Conservation (phyloP, 139 green algal genomes). For the Chlorella ohadii region DNA sequence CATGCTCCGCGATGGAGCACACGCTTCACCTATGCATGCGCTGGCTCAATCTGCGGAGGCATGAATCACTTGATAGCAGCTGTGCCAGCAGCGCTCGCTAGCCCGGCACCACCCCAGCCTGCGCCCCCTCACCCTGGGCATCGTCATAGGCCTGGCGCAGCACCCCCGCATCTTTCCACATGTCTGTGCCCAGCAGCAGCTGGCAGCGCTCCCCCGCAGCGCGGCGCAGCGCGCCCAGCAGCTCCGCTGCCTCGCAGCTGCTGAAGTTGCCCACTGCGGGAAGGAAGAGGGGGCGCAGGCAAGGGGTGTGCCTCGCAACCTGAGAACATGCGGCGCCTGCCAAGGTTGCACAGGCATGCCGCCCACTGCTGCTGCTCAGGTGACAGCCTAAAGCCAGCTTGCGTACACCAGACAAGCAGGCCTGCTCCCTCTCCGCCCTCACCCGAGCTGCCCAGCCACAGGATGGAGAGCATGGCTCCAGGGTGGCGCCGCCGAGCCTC, state of each 20-base stretch:
- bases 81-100: too few relatives aligned
- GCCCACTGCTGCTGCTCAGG: background rate
- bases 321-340: too few relatives aligned
- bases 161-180: constrained; percentile 63
- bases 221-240: constrained; percentile 43
- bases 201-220: constrained; percentile 24
- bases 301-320: too few relatives aligned
- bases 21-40: too few relatives aligned
- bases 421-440: too few relatives aligned
- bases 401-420: too few relatives aligned
- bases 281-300: background rate
- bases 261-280: constrained; percentile 64
- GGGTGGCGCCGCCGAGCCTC: constrained; percentile 34
- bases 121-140: constrained; percentile 37
- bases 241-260: constrained; percentile 44
- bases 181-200: constrained; percentile 59
- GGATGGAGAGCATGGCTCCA: constrained; percentile 50
- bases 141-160: constrained; percentile 68
- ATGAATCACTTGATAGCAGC: too few relatives aligned
- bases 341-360: background rate
- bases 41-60: too few relatives aligned
- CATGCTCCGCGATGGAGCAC: too few relatives aligned
- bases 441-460: constrained; percentile 69
- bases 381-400: too few relatives aligned
- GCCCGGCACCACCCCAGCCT: too few relatives aligned